phyloP scores from a whole-genome alignment of 1,284 basidiomycete genomes.

The Mycosarcoma maydis region DNA sequence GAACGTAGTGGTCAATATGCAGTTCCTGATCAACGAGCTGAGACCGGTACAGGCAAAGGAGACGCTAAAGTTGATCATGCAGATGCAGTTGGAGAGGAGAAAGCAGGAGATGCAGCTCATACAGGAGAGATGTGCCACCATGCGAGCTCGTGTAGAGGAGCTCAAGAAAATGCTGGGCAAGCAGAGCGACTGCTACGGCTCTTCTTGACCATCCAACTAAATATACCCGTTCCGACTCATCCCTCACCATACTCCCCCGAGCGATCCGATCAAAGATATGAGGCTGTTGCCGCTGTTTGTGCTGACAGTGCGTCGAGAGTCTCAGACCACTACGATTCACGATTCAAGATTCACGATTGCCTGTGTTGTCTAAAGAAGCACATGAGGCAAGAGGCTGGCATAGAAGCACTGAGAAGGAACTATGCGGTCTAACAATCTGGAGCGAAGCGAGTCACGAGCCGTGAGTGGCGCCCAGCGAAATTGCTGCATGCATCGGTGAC shows the following conservation, averaged over 20 bases:
- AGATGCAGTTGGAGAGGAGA: slow-evolving; percentile 53
- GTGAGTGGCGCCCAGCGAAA: no score
- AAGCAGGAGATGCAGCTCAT: slow-evolving; percentile 51
- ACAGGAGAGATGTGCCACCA: slow-evolving; percentile 32
- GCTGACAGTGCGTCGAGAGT: no score
- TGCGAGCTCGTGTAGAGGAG: slow-evolving; percentile 26
- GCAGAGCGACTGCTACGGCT: background rate
- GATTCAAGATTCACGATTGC: no score
- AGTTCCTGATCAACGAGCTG: slow-evolving; percentile 62
- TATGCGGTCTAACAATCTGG: no score
- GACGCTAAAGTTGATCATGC: slow-evolving; percentile 52
- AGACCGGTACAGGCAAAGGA: slow-evolving; percentile 60
- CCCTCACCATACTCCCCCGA: no score
- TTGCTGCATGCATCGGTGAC: slow-evolving; percentile 11
- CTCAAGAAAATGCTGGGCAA: slow-evolving; percentile 27
- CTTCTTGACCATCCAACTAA: background rate
- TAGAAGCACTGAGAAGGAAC: background rate
- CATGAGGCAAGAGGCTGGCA: no score
- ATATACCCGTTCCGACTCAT: slow-evolving; percentile 9
- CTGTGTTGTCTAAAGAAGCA: no score
- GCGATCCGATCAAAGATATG: no score
- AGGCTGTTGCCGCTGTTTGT: no score
- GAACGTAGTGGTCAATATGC: slow-evolving; percentile 63
- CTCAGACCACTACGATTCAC: no score
- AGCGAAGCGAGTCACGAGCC: no score